These are phyloP conservation scores for Malassezia equina DNA, from an alignment of 1,284 basidiomycete species.

Conservation along the genomic window DNA sequence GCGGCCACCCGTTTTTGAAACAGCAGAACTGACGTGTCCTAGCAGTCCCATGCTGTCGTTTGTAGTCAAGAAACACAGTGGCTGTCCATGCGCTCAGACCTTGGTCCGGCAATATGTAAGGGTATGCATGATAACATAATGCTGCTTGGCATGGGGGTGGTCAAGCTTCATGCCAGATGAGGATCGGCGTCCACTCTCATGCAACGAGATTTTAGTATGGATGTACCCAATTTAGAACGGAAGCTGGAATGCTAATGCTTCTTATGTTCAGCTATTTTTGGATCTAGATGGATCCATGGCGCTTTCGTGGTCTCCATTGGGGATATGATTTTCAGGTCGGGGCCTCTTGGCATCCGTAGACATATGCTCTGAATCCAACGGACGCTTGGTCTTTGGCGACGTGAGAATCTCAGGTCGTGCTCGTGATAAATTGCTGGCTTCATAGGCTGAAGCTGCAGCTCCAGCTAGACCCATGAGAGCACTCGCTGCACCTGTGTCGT, in stretches of 20 bases:
- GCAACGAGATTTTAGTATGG: not conserved
- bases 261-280: not conserved
- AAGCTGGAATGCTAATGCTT: not conserved
- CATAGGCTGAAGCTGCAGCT: constrained; percentile 26
- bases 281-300: not conserved
- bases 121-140: not conserved
- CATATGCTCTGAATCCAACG: not conserved
- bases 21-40: constrained; percentile 37
- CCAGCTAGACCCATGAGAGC: constrained; percentile 46
- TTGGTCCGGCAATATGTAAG: not conserved
- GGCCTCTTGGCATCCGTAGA: not conserved
- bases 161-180: not conserved
- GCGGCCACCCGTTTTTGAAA: constrained; percentile 25
- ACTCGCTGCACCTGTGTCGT: constrained; percentile 44
- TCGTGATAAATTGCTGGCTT: not conserved
- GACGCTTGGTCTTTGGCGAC: not conserved
- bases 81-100: not conserved
- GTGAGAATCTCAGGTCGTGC: not conserved
- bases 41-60: constrained; percentile 33
- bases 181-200: not conserved
- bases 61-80: not conserved
- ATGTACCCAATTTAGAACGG: not conserved
- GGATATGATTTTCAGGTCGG: not conserved
- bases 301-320: not conserved
- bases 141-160: not conserved